Conservation (phyloP, 441 rosid genomes). For the Gossypium lobatum region DNA sequence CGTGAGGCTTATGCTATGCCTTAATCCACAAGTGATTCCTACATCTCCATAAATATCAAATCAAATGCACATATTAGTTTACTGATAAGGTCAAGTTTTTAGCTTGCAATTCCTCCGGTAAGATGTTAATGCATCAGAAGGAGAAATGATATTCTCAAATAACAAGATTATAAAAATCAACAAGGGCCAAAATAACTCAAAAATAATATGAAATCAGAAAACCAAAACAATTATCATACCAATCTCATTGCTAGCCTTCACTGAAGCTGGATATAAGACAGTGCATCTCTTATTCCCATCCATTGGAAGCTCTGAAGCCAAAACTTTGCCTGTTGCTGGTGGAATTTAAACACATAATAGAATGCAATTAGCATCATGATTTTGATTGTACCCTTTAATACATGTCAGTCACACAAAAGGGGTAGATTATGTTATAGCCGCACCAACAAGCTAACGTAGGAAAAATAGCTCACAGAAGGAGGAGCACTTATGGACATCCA, state of each 20-base stretch:
- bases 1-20: neutral
- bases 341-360: slow-evolving; percentile 3
- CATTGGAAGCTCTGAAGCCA: slow-evolving; percentile 89
- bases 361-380: slow-evolving; percentile 4
- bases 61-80: neutral
- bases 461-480: slow-evolving; percentile 9
- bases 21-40: neutral
- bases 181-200: neutral
- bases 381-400: neutral
- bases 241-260: slow-evolving; percentile 77
- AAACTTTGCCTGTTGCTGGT: slow-evolving; percentile 80
- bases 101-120: neutral
- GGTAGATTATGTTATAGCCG: neutral
- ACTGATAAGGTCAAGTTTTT: neutral
- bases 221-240: slow-evolving; percentile 39
- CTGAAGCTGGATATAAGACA: slow-evolving; percentile 92
- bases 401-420: neutral
- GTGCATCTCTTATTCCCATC: slow-evolving; percentile 48
- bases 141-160: neutral
- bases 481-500: neutral
- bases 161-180: neutral
- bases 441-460: neutral
- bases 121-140: neutral
- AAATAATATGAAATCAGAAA: slow-evolving; percentile 16
- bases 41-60: neutral